These are phyloP conservation scores for Tolypocladium ovalisporum DNA, from an alignment of 2,329 filamentous ascomycete species.

Conservation along the genomic window DNA sequence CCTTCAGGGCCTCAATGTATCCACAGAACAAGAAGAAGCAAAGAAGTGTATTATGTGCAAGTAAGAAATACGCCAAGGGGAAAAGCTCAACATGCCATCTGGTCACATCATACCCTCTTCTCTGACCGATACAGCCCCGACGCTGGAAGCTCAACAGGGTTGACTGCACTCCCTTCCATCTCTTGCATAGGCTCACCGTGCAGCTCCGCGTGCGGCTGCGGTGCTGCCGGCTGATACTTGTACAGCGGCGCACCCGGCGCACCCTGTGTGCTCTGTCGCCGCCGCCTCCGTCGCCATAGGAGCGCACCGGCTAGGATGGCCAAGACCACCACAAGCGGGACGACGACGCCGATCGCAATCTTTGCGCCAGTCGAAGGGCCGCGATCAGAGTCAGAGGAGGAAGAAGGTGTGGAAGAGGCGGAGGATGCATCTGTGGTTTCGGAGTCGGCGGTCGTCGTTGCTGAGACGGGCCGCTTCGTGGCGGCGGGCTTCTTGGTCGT, in stretches of 20 bases:
- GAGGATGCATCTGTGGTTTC: background rate
- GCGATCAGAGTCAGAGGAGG: background rate
- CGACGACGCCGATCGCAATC: constrained; percentile 17
- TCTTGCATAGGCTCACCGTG: constrained; percentile 1
- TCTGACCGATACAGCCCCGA: background rate
- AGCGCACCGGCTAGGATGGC: constrained; percentile 12
- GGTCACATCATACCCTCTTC: background rate
- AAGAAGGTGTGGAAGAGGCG: background rate
- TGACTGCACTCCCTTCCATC: background rate
- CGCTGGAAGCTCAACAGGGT: constrained; percentile 1
- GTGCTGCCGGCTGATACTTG: background rate
- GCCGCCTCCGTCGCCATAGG: constrained; percentile 13
- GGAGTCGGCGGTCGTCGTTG: background rate
- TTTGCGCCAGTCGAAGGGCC: constrained; percentile 13
- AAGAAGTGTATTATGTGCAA: background rate
- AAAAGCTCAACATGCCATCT: background rate
- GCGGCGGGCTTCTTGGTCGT: background rate
- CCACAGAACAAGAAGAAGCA: too few relatives aligned
- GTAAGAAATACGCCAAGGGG: background rate
- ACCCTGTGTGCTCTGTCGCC: background rate
- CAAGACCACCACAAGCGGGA: constrained; percentile 17
- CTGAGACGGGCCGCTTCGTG: too few relatives aligned
- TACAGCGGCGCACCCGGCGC: background rate
- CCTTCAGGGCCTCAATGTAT: too few relatives aligned
- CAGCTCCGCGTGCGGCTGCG: background rate